Evolutionary conservation across 352 stramenopile species (phyloP).

Genomic region (Globisporangium yorkense): DNA sequence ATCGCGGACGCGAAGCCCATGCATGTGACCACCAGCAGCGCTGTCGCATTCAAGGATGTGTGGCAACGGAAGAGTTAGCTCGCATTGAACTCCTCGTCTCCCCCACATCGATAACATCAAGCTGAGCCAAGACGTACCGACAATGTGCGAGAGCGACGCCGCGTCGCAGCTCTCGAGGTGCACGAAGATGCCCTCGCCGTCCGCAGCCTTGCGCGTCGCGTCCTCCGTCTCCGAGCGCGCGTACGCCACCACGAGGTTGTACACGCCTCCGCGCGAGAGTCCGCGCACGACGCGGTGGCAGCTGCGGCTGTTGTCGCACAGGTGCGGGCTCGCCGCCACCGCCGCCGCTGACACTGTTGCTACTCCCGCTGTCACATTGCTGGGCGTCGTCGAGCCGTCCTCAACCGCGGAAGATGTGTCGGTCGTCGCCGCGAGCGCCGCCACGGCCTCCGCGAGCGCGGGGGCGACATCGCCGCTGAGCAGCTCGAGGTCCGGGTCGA

Average conservation of each 20-base stretch:
- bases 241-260: slow-evolving; percentile 39
- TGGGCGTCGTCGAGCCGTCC: neutral
- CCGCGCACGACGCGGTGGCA: slow-evolving; percentile 30
- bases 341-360: neutral
- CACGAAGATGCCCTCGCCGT: slow-evolving; percentile 15
- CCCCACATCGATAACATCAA: neutral
- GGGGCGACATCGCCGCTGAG: neutral
- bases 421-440: neutral
- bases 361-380: neutral
- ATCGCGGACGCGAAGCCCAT: slow-evolving; percentile 41
- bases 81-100: neutral
- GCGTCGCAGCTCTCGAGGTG: slow-evolving; percentile 36
- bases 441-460: neutral
- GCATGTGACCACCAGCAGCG: slow-evolving; percentile 28
- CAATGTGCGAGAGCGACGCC: slow-evolving; percentile 28
- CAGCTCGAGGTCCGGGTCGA: slow-evolving; percentile 6
- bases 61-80: neutral
- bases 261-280: slow-evolving; percentile 27
- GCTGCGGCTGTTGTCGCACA: slow-evolving; percentile 23
- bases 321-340: slow-evolving; percentile 7
- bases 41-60: slow-evolving; percentile 8
- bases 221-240: slow-evolving; percentile 10
- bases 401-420: neutral
- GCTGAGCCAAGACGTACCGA: slow-evolving; percentile 18
- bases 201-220: slow-evolving; percentile 1